These are phyloP conservation scores for Waltiozyma sp. DNA, from an alignment of 1,139 yeast species.

Conservation along the genomic window DNA sequence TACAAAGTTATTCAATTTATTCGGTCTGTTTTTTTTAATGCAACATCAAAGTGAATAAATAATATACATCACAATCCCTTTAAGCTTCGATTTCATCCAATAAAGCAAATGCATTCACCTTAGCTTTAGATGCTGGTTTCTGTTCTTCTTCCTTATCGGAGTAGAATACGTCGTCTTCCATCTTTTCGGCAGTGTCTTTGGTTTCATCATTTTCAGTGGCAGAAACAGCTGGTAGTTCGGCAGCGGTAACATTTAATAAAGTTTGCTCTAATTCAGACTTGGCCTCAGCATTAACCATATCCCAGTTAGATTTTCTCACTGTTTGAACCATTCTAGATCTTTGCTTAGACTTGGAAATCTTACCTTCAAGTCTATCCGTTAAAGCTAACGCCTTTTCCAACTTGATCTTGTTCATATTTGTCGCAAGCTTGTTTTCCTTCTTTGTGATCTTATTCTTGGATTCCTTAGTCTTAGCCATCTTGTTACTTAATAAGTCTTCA, in stretches of 20 bases:
- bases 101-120: slow-evolving; percentile 32
- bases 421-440: slow-evolving; percentile 21
- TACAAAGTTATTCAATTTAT: no score
- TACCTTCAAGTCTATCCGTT: slow-evolving; percentile 46
- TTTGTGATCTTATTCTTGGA: slow-evolving; percentile 22
- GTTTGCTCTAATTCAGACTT: slow-evolving; percentile 3
- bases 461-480: slow-evolving; percentile 33
- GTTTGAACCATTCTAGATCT: slow-evolving; percentile 51
- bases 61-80: slow-evolving; percentile 1
- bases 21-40: no score
- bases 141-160: slow-evolving; percentile 11
- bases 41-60: no score
- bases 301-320: slow-evolving; percentile 67
- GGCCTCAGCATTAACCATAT: slow-evolving; percentile 43
- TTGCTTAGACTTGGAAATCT: slow-evolving; percentile 52
- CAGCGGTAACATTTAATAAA: slow-evolving; percentile 2
- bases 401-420: slow-evolving; percentile 27
- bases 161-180: slow-evolving; percentile 15
- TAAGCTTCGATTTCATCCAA: slow-evolving; percentile 42
- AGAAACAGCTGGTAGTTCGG: slow-evolving; percentile 2
- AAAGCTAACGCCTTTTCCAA: slow-evolving; percentile 40
- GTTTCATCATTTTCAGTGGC: slow-evolving; percentile 4
- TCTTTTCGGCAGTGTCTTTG: slow-evolving; percentile 19
- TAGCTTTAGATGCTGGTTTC: slow-evolving; percentile 10
- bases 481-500: slow-evolving; percentile 47